Percentiles rank a stretch among this genome's conserved stretches.
Conservation (phyloP, 345 rosid genomes). For the Excoecaria agallocha region DNA sequence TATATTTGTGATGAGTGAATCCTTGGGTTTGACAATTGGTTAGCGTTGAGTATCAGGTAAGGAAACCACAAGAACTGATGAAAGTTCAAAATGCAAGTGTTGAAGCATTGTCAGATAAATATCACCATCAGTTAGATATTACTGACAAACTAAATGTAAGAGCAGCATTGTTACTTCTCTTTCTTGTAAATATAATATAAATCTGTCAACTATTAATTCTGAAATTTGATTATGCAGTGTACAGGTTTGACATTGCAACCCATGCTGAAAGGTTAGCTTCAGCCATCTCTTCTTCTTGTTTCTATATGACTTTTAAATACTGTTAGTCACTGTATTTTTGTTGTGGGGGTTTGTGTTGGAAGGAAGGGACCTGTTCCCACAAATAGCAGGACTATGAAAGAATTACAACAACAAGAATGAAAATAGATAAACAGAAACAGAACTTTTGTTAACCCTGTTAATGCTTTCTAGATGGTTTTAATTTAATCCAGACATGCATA, state of each 20-base stretch:
- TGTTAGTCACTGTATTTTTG: not conserved
- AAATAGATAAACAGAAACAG: not conserved
- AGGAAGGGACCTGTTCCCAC: not conserved
- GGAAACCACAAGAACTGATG: conserved; percentile 24
- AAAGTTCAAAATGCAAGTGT: conserved; percentile 22
- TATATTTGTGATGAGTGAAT: not conserved
- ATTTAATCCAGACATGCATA: not conserved
- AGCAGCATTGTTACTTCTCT: not conserved
- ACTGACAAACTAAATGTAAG: conserved; percentile 43
- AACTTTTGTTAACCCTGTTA: not conserved
- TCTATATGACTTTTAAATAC: not conserved
- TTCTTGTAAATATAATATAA: conserved; percentile 5
- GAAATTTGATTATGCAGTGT: conserved; percentile 43
- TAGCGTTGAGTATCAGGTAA: conserved; percentile 17
- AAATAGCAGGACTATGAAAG: not conserved
- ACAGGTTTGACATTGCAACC: conserved; percentile 35
- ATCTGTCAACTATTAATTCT: conserved; percentile 10
- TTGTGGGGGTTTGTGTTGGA: not conserved
- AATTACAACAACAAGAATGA: not conserved
- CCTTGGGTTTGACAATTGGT: not conserved
- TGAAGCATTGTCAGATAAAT: conserved; percentile 34
- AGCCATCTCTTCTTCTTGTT: not conserved
- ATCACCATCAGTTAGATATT: conserved; percentile 23
- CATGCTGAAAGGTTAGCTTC: conserved; percentile 45
- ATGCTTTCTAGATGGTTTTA: not conserved